phyloP scores from a whole-genome alignment of 1,284 basidiomycete species.

The Pisolithus thermaeus region DNA sequence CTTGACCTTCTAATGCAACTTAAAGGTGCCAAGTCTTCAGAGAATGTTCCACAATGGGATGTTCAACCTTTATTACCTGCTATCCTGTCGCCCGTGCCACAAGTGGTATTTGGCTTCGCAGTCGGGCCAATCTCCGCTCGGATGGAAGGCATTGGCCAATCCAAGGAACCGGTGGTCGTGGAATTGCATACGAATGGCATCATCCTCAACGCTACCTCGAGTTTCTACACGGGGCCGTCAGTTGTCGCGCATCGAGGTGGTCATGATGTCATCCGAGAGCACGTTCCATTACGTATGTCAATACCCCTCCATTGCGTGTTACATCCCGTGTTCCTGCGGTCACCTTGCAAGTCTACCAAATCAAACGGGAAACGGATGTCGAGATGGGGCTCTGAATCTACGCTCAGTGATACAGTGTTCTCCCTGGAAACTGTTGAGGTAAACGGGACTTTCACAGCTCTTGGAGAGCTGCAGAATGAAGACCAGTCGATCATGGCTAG shows the following conservation, averaged over 20 bases:
- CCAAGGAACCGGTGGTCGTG: constrained; percentile 40
- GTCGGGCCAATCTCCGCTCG: constrained; percentile 44
- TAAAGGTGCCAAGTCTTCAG: constrained; percentile 17
- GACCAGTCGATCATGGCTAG: constrained; percentile 30
- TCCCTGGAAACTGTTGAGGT: constrained; percentile 54
- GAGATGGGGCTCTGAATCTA: constrained; percentile 29
- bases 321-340: constrained; percentile 41
- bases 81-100: constrained; percentile 43
- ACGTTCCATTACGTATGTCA: constrained; percentile 34
- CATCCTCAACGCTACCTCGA: constrained; percentile 31
- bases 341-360: constrained; percentile 29
- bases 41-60: constrained; percentile 10
- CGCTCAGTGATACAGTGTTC: constrained; percentile 45
- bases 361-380: constrained; percentile 20
- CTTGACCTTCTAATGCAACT: constrained; percentile 45
- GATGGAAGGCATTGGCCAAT: constrained; percentile 37
- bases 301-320: constrained; percentile 32
- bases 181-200: constrained; percentile 50
- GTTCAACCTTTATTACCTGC: constrained; percentile 23
- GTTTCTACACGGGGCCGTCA: constrained; percentile 23
- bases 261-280: constrained; percentile 16
- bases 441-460: constrained; percentile 35
- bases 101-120: constrained; percentile 41
- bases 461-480: constrained; percentile 46
- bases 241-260: constrained; percentile 14